Percentiles rank a stretch among this genome's conserved stretches.
These are phyloP conservation scores for Ustilago crameri DNA, from an alignment of 1,284 basidiomycete species.

Conservation along the genomic window DNA sequence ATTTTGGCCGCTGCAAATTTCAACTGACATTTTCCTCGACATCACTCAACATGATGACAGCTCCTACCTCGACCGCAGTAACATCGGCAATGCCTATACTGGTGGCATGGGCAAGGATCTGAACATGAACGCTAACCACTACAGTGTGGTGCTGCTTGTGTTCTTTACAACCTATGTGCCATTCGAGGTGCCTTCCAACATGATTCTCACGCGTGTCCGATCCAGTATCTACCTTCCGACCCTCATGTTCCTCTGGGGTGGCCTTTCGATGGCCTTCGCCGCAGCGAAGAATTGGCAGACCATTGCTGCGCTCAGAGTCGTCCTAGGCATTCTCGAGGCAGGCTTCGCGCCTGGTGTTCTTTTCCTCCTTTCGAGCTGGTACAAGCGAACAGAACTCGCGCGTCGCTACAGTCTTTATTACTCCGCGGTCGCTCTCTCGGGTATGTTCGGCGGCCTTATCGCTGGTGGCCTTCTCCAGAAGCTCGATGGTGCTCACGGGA, in stretches of 20 bases:
- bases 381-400: constrained; percentile 69
- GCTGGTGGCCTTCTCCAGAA: constrained; percentile 9
- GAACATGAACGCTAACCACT: constrained; percentile 22
- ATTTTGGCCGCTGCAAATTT: no score
- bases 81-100: constrained; percentile 35
- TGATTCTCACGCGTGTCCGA: constrained; percentile 34
- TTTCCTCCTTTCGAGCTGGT: constrained; percentile 67
- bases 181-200: constrained; percentile 48
- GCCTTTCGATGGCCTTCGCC: constrained; percentile 36
- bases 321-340: constrained; percentile 31
- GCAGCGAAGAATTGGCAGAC: constrained; percentile 15
- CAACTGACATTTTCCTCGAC: constrained; percentile 1
- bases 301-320: constrained; percentile 24
- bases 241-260: constrained; percentile 51
- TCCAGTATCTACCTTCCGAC: constrained; percentile 51
- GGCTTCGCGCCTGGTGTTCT: constrained; percentile 59
- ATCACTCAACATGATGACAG: no score
- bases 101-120: constrained; percentile 33
- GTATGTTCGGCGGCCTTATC: constrained; percentile 28
- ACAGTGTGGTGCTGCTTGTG: constrained; percentile 30
- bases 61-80: constrained; percentile 29
- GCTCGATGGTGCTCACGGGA: constrained; percentile 15
- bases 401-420: constrained; percentile 71
- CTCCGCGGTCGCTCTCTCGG: constrained; percentile 62
- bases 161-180: constrained; percentile 38